Conservation (phyloP, 2,329 filamentous ascomycete genomes). For the Cadophora sp. region DNA sequence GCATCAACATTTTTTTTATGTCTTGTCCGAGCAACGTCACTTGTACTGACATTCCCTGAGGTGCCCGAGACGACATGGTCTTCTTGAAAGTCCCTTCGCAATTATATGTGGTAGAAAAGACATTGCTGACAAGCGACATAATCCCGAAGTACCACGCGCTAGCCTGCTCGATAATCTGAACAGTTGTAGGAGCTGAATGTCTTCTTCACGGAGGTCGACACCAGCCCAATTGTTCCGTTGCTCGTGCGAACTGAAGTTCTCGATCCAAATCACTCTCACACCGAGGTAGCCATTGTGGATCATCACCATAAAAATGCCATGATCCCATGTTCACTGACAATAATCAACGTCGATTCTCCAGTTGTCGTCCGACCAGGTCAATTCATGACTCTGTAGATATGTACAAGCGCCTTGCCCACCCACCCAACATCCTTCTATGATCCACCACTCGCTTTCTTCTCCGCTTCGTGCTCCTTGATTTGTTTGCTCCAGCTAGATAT, state of each 20-base stretch:
- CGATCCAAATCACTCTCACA: background rate
- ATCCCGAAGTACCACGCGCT: background rate
- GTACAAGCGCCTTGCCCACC: slow-evolving; percentile 32
- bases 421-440: slow-evolving; percentile 20
- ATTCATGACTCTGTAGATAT: slow-evolving; percentile 40
- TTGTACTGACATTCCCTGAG: background rate
- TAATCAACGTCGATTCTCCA: background rate
- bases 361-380: slow-evolving; percentile 16
- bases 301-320: background rate
- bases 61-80: no score
- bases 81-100: no score
- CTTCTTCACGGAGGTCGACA: background rate
- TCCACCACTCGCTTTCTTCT: slow-evolving; percentile 49
- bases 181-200: background rate
- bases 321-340: background rate
- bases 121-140: background rate
- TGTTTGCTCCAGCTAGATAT: slow-evolving; percentile 71
- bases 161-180: background rate
- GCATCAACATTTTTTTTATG: no score
- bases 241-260: background rate
- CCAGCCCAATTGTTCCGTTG: background rate
- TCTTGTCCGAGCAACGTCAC: no score
- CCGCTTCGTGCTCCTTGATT: slow-evolving; percentile 71
- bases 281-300: background rate
- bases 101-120: no score